Conservation (phyloP, 345 rosid genomes). For the Lepidium aucheri region DNA sequence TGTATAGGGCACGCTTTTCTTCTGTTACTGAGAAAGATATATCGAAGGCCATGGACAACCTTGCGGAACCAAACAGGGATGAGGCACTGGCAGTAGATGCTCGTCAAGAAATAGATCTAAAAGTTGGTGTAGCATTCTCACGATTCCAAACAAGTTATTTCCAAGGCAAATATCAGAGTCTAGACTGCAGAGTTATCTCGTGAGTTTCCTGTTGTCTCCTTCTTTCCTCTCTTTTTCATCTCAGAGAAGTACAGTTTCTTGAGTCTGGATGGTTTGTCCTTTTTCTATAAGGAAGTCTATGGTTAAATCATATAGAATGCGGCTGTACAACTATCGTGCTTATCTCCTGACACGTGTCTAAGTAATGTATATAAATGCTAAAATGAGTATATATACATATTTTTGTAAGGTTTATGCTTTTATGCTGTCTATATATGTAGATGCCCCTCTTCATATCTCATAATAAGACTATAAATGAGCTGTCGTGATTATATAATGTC, state of each 20-base stretch:
- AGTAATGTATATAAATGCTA: not conserved
- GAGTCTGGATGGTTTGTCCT: not conserved
- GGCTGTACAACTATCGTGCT: not conserved
- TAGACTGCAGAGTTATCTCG: constrained; percentile 96
- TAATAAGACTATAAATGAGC: not conserved
- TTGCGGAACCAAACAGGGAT: constrained; percentile 69
- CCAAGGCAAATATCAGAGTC: constrained; percentile 94
- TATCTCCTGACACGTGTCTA: not conserved
- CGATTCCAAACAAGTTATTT: constrained; percentile 88
- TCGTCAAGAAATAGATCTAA: constrained; percentile 97
- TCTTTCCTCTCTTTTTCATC: not conserved
- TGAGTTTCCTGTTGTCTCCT: constrained; percentile 40
- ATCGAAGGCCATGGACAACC: constrained; percentile 76
- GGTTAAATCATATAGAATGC: not conserved
- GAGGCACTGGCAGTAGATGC: constrained; percentile 98
- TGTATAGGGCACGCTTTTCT: constrained; percentile 85
- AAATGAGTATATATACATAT: not conserved
- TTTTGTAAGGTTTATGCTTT: not conserved
- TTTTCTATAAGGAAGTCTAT: not conserved
- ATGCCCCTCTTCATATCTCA: not conserved
- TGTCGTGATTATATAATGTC: not conserved
- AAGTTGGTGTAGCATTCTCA: constrained; percentile 98
- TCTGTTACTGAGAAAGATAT: constrained; percentile 96
- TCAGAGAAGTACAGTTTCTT: not conserved
- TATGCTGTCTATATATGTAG: not conserved